Conservation (phyloP, 352 stramenopile species). For the Vaucheria bursata region DNA sequence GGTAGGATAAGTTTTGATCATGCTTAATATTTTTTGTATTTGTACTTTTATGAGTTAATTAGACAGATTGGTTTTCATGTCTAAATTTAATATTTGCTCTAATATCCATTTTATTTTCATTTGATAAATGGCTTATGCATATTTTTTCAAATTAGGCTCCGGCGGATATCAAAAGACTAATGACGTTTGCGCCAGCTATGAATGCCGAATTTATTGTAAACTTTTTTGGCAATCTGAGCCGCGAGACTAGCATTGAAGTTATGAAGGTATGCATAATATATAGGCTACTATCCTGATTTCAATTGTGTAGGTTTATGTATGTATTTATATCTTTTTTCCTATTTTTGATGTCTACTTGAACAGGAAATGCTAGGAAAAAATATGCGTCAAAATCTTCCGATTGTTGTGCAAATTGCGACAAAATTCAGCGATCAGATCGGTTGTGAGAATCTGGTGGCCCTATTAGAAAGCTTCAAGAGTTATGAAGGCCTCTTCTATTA, state of each 20-base stretch:
- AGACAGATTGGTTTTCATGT: too few species aligned
- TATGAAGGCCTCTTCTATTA: slow-evolving; percentile 98
- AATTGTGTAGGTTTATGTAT: too few species aligned
- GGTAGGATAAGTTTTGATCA: too few species aligned
- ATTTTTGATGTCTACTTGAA: too few species aligned
- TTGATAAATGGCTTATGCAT: too few species aligned
- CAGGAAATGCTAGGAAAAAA: slow-evolving; percentile 90
- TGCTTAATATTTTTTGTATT: too few species aligned
- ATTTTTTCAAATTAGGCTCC: slow-evolving; percentile 10
- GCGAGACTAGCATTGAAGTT: slow-evolving; percentile 91
- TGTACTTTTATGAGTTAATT: too few species aligned
- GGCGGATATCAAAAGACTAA: slow-evolving; percentile 52
- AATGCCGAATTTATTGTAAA: slow-evolving; percentile 93
- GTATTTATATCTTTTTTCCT: too few species aligned
- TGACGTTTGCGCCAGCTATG: slow-evolving; percentile 64
- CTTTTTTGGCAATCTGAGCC: slow-evolving; percentile 96
- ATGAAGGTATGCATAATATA: slow-evolving; percentile 63
- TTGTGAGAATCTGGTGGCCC: slow-evolving; percentile 86
- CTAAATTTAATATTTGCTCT: too few species aligned
- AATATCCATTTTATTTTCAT: too few species aligned
- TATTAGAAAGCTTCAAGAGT: slow-evolving; percentile 99
- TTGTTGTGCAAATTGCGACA: slow-evolving; percentile 95
- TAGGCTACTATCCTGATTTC: not conserved
- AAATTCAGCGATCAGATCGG: slow-evolving; percentile 87
- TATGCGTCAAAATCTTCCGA: slow-evolving; percentile 93